Conservation (phyloP, 2,329 filamentous ascomycete genomes). For the Cercospora janseana region DNA sequence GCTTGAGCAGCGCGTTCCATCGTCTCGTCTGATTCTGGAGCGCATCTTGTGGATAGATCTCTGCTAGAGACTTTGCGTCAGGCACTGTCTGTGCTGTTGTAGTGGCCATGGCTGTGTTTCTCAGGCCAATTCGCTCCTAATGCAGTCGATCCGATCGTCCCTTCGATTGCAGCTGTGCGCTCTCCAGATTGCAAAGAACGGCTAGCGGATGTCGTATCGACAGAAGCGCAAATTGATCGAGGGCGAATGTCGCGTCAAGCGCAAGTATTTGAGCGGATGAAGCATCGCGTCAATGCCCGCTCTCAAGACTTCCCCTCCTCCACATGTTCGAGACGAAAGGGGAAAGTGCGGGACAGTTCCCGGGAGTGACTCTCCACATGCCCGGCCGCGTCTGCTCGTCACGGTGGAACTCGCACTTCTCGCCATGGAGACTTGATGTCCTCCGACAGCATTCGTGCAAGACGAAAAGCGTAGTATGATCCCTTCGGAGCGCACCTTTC, state of each 20-base stretch:
- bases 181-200: too few species aligned
- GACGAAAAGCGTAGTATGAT: neutral
- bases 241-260: neutral
- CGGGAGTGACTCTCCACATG: conserved; percentile 2
- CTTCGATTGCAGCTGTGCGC: too few species aligned
- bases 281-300: conserved; percentile 2
- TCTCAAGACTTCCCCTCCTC: conserved; percentile 4
- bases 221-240: neutral
- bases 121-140: neutral
- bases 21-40: conserved; percentile 65
- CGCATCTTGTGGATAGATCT: conserved; percentile 79
- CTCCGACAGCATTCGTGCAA: neutral
- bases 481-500: neutral
- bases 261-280: conserved; percentile 3
- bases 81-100: conserved; percentile 55
- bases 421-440: neutral
- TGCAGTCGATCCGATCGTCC: too few species aligned
- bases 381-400: neutral
- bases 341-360: neutral
- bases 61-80: conserved; percentile 68
- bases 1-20: conserved; percentile 71
- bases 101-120: neutral
- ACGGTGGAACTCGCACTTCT: neutral
- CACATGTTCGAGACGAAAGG: neutral
- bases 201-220: too few species aligned